These are phyloP conservation scores for Ogataea nonfermentans DNA, from an alignment of 805 yeast species.

Conservation along the genomic window DNA sequence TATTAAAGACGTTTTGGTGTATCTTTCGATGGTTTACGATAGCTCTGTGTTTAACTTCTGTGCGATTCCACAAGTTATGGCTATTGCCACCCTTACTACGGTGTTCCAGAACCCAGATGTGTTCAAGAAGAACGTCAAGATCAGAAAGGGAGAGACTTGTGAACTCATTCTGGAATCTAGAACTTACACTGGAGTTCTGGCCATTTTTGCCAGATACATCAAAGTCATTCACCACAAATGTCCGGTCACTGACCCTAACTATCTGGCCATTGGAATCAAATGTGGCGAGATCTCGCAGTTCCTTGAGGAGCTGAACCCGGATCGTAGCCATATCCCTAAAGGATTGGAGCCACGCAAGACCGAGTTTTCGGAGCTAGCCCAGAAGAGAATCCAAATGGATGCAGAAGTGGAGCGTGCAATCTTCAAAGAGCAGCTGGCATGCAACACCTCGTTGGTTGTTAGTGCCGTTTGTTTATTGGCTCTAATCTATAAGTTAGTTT, in stretches of 20 bases:
- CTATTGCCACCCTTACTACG: slow-evolving; percentile 87
- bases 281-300: slow-evolving; percentile 89
- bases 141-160: slow-evolving; percentile 87
- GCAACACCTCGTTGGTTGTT: slow-evolving; percentile 18
- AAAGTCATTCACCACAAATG: slow-evolving; percentile 77
- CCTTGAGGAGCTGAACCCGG: slow-evolving; percentile 74
- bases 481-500: slow-evolving; percentile 6
- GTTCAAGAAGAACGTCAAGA: slow-evolving; percentile 72
- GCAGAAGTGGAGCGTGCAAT: slow-evolving; percentile 20
- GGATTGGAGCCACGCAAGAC: slow-evolving; percentile 50
- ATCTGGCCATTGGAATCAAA: slow-evolving; percentile 74
- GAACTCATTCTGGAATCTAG: slow-evolving; percentile 69
- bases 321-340: slow-evolving; percentile 48
- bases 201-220: slow-evolving; percentile 72
- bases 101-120: slow-evolving; percentile 80
- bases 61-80: slow-evolving; percentile 99
- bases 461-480: slow-evolving; percentile 24
- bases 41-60: slow-evolving; percentile 86
- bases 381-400: slow-evolving; percentile 41
- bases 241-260: slow-evolving; percentile 80
- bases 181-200: slow-evolving; percentile 70
- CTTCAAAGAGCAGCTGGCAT: slow-evolving; percentile 18
- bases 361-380: slow-evolving; percentile 46
- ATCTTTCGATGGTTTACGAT: slow-evolving; percentile 74
- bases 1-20: slow-evolving; percentile 71